Evolutionary conservation across 2,329 filamentous ascomycete genomes (phyloP).

Genomic region (Elsinoe perseae): DNA sequence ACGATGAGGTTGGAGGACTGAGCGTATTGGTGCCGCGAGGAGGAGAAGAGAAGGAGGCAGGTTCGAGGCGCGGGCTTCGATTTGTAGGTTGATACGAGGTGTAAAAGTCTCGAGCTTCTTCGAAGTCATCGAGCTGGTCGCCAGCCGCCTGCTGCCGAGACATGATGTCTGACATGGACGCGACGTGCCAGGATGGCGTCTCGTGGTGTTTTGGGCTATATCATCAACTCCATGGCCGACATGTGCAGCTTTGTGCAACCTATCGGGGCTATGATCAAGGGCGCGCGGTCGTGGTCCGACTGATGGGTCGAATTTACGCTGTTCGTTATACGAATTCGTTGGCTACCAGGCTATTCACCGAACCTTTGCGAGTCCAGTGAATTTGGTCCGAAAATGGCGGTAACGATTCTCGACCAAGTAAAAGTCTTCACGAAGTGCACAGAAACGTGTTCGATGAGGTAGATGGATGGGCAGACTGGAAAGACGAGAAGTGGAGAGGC

Average conservation of each 20-base stretch:
- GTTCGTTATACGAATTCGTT: not conserved
- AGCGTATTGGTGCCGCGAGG: not conserved
- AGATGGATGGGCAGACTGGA: not conserved
- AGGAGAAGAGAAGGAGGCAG: not conserved
- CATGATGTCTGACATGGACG: constrained; percentile 15
- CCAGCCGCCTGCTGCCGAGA: constrained; percentile 10
- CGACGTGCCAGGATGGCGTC: constrained; percentile 11
- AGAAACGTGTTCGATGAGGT: not conserved
- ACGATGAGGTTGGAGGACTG: constrained; percentile 4
- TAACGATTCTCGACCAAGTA: not conserved
- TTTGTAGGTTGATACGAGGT: constrained; percentile 10
- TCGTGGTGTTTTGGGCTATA: not conserved
- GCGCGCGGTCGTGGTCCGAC: not conserved
- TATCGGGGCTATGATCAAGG: not conserved
- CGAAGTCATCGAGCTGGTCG: constrained; percentile 5
- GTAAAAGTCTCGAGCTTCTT: constrained; percentile 16
- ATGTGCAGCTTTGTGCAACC: not conserved
- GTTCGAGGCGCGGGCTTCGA: constrained; percentile 1
- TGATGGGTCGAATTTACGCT: not conserved
- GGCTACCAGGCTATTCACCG: not conserved
- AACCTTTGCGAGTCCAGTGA: not conserved
- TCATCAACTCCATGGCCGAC: constrained; percentile 1
- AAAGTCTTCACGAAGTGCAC: not conserved
- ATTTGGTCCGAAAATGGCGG: not conserved
- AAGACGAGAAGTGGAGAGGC: not conserved